Percentiles rank a stretch among this genome's conserved stretches.
Conservation (phyloP, 352 stramenopile genomes). For the Phytopythium oedochilum region DNA sequence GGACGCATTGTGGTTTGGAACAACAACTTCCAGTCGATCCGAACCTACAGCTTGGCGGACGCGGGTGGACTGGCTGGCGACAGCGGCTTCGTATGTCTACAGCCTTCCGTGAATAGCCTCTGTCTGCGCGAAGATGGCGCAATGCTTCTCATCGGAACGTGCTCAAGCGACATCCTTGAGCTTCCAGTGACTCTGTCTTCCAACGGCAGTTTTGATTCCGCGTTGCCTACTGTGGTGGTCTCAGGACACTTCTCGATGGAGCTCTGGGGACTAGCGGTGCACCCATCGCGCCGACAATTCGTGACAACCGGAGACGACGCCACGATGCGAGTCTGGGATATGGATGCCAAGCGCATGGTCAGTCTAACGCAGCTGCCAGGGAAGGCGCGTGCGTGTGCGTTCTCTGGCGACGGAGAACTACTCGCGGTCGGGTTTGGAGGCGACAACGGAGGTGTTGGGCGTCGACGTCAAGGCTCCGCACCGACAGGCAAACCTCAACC, state of each 20-base stretch:
- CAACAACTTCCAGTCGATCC: conserved; percentile 56
- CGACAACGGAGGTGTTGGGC: conserved; percentile 41
- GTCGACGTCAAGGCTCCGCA: conserved; percentile 11
- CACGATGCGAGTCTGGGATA: conserved; percentile 82
- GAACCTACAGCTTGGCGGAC: conserved; percentile 52
- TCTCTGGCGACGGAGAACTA: conserved; percentile 81
- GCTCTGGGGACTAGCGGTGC: conserved; percentile 76
- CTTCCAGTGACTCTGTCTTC: conserved; percentile 26
- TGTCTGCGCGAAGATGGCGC: conserved; percentile 33
- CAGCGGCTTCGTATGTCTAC: conserved; percentile 10
- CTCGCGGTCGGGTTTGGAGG: conserved; percentile 80
- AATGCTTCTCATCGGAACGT: conserved; percentile 79
- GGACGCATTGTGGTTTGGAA: conserved; percentile 70
- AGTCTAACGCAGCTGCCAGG: conserved; percentile 24
- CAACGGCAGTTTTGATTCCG: conserved; percentile 23
- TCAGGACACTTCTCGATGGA: conserved; percentile 68
- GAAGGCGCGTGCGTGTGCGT: conserved; percentile 76
- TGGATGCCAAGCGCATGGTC: conserved; percentile 46
- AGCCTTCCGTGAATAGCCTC: conserved; percentile 37
- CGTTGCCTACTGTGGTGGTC: conserved; percentile 32
- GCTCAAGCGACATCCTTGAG: conserved; percentile 87
- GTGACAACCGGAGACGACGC: conserved; percentile 76
- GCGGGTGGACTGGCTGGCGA: conserved; percentile 6
- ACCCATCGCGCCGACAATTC: conserved; percentile 62
- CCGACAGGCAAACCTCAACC: conserved; percentile 7